Evolutionary conservation across 768 basidiomycete species (phyloP).

Genomic region (Leccinum disarticulatum): DNA sequence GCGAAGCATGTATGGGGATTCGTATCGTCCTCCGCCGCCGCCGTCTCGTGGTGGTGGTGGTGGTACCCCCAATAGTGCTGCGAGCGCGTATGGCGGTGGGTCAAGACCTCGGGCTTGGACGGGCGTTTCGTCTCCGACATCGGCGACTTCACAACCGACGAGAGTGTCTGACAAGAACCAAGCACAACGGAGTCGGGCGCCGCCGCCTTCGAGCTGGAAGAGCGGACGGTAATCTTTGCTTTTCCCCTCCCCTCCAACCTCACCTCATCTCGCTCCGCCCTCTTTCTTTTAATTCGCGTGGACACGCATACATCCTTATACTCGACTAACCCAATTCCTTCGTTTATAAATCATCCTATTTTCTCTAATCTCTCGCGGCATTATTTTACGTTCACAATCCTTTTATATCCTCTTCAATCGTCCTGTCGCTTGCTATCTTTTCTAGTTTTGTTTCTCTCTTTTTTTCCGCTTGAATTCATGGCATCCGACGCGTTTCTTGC

Average conservation of each 20-base stretch:
- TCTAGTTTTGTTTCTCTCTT: background rate
- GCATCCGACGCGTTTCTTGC: background rate
- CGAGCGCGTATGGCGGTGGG: conserved; percentile 21
- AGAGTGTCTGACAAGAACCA: conserved; percentile 20
- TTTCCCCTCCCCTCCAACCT: background rate
- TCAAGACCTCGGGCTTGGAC: conserved; percentile 37
- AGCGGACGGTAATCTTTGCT: conserved; percentile 16
- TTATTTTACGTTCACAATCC: background rate
- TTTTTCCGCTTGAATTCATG: conserved; percentile 3
- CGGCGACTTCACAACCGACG: conserved; percentile 7
- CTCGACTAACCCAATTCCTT: conserved; percentile 3
- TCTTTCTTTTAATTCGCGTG: background rate
- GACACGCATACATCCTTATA: background rate
- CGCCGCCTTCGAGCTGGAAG: conserved; percentile 68
- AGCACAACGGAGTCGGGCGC: conserved; percentile 30
- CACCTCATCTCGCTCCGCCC: background rate
- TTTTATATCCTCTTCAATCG: conserved; percentile 15
- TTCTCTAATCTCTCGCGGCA: conserved; percentile 12
- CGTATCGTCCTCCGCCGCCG: conserved; percentile 44
- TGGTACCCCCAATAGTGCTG: conserved; percentile 13
- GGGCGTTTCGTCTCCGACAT: conserved; percentile 24
- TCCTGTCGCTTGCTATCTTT: conserved; percentile 4
- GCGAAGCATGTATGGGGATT: conserved; percentile 70
- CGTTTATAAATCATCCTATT: conserved; percentile 9
- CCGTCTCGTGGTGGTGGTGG: conserved; percentile 16